Conservation (phyloP, 2,329 filamentous ascomycete species). For the Penicillium sp. region DNA sequence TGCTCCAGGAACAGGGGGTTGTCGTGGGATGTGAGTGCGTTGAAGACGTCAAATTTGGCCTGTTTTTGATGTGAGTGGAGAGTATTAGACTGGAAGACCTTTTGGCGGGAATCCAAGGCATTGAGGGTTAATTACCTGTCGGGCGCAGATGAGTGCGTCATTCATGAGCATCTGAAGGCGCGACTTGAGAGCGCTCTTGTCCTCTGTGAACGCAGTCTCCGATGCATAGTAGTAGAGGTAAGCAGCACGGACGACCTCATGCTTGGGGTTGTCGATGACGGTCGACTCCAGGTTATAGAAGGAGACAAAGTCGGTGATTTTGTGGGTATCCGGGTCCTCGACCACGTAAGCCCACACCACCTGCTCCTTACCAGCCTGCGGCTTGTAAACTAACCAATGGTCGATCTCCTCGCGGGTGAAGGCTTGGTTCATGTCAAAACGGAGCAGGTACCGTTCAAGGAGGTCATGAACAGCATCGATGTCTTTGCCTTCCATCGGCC, state of each 20-base stretch:
- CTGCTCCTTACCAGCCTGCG: slow-evolving; percentile 60
- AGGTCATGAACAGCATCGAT: slow-evolving; percentile 68
- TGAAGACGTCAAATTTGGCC: slow-evolving; percentile 89
- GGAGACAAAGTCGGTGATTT: slow-evolving; percentile 93
- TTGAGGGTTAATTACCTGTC: slow-evolving; percentile 49
- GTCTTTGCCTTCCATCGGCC: slow-evolving; percentile 74
- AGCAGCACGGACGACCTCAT: slow-evolving; percentile 75
- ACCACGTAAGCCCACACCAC: slow-evolving; percentile 94
- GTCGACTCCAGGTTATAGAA: slow-evolving; percentile 95
- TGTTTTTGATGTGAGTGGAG: slow-evolving; percentile 20
- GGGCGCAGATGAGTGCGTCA: slow-evolving; percentile 82
- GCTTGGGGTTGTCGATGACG: slow-evolving; percentile 73
- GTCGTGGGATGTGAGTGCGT: slow-evolving; percentile 87
- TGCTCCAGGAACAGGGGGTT: slow-evolving; percentile 89
- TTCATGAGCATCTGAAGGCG: slow-evolving; percentile 74
- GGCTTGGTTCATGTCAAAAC: slow-evolving; percentile 77
- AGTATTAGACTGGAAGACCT: background rate
- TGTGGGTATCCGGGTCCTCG: slow-evolving; percentile 63
- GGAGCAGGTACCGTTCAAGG: slow-evolving; percentile 67
- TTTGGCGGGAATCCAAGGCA: no score
- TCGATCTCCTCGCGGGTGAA: slow-evolving; percentile 74
- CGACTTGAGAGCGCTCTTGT: slow-evolving; percentile 60
- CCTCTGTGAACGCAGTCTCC: slow-evolving; percentile 61
- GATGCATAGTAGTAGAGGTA: slow-evolving; percentile 97
- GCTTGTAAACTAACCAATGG: slow-evolving; percentile 79